Base-by-base conservation (phyloP, 371 early-diverging fungal species). In the Mortierella sp. region DNA sequence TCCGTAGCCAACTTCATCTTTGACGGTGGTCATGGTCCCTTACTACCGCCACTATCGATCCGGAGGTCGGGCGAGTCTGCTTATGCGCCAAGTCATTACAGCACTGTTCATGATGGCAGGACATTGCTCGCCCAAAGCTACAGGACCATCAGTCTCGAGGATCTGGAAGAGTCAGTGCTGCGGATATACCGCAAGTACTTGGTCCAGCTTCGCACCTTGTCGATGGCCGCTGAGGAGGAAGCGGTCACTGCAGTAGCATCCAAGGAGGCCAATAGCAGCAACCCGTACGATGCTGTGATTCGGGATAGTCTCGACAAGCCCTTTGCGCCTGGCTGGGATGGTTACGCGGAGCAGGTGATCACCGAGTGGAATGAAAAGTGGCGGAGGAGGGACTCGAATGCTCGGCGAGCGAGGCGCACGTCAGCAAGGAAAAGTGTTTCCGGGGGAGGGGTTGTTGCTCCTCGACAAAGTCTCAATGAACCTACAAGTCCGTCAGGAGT, bases 331-430 rank as follows among this genome's bases (percentile, higher is more conserved):
- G 65, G 72, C 5, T 72, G 64, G 64, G 72, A 72, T 41, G 53
- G 72, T 1, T 72, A 72, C 22, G 72, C 72, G 8, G 72, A 72
- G 52, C 64, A 65, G 44, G 72, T 72, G 24, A 72, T 72, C 22
- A 41, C 72, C 5, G 64, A 72, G 48, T 72, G 72, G 72, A 72
- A 72, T 37, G 72, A 72, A 10, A 72, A 65, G 13, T 72, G 72
- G 72, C 44, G 65, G 41, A 52, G 65, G 10, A 31, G 65, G 5
- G 50, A 37, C 10, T 61, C 70, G 16, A 64, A 41, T 7, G 39
- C 26, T 9, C 37, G 72, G 13, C 37, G 72, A 45, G 47, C 48
- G 10, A 64, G 66, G 19, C 66, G 66, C 8, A 2, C 37, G 9
- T 64, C 65, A 14, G 41, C 26, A 6, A 39, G 50, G 43, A 47